Base-by-base conservation (phyloP, 108 stramenopile genomes). In the Epipyxis sp. region DNA sequence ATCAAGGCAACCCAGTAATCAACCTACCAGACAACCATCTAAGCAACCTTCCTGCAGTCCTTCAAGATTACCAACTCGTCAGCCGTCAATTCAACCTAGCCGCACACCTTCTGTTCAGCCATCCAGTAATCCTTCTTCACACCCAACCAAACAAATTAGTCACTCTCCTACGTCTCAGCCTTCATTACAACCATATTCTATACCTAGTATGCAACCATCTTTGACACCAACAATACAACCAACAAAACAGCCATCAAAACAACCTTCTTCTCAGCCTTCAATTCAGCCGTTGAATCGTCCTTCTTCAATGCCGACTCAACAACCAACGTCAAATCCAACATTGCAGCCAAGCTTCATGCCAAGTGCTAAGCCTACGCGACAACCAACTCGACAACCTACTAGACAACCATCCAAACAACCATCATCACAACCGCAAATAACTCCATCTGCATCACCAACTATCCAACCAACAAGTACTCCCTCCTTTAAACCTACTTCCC, bases 161-260 rank as follows among this genome's bases (percentile, higher is more conserved):
- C 10, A 6, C 50, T 6, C 10, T 37, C 71, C 71, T 6, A 74
- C 13, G 3, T 43, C 42, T 37, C 42, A 37, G 10, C 71, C 71
- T 37, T 74, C 71, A 10, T 74, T 13, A 10, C n/a, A 20, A 6
- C 42, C 44, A 10, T 37, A 74, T 27, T 27, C 32, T 37, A 39
- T 34, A 10, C 71, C 71, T 6, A 74, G 41, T 29, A 74, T 37
- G 6, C 42, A 37, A 6, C 71, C 71, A 10, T 74, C 71, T 32
- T 74, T n/a, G n/a, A n/a, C n/a, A n/a, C n/a, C n/a, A n/a, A n/a
- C n/a, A n/a, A n/a, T n/a, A n/a, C n/a, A n/a, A n/a, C n/a, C n/a
- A n/a, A n/a, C n/a, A n/a, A n/a, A n/a, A n/a, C n/a, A n/a, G n/a
- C n/a, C n/a, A n/a, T n/a, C n/a, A n/a, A n/a, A n/a, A n/a, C n/a